Percentiles rank a stretch among this genome's conserved stretches.
These are phyloP conservation scores for Xanthoconium stramineum DNA, from an alignment of 768 basidiomycete species.

Conservation along the genomic window DNA sequence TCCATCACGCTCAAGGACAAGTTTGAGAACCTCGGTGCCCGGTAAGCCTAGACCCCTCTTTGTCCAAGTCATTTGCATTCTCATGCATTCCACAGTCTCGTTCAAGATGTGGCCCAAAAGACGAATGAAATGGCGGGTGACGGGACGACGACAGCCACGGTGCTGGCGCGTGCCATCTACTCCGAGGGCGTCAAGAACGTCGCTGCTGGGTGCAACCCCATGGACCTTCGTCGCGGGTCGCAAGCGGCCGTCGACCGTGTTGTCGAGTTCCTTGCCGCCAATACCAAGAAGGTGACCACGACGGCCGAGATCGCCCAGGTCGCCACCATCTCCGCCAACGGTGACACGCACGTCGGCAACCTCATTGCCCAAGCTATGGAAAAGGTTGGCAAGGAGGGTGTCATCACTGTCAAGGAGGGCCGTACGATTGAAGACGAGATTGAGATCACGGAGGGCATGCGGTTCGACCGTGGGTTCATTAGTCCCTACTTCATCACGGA, in stretches of 20 bases:
- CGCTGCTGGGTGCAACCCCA: conserved; percentile 98
- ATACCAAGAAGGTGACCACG: conserved; percentile 94
- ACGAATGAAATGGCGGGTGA: conserved; percentile 97
- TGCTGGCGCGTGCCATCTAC: conserved; percentile 96
- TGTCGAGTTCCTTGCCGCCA: conserved; percentile 81
- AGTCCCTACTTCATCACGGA: conserved; percentile 98
- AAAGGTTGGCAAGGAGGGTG: too few relatives aligned
- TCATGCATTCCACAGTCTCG: conserved; percentile 51
- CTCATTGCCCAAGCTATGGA: conserved; percentile 94
- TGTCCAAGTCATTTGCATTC: background rate
- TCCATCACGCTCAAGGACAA: conserved; percentile 93
- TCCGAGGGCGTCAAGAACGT: conserved; percentile 99
- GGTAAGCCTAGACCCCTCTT: conserved; percentile 48
- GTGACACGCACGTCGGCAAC: conserved; percentile 85
- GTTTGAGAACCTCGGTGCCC: conserved; percentile 97
- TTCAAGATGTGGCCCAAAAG: conserved; percentile 95
- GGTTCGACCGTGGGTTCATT: conserved; percentile 98
- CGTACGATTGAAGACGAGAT: conserved; percentile 98
- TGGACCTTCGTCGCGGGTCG: conserved; percentile 98
- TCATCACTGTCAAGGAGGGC: conserved; percentile 99
- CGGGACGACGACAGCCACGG: conserved; percentile 97
- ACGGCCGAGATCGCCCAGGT: conserved; percentile 98
- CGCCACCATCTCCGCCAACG: conserved; percentile 87
- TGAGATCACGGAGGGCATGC: conserved; percentile 99
- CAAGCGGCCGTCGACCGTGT: conserved; percentile 97